phyloP scores from a whole-genome alignment of 2,329 filamentous ascomycete genomes.

The Colletotrichum filicis region DNA sequence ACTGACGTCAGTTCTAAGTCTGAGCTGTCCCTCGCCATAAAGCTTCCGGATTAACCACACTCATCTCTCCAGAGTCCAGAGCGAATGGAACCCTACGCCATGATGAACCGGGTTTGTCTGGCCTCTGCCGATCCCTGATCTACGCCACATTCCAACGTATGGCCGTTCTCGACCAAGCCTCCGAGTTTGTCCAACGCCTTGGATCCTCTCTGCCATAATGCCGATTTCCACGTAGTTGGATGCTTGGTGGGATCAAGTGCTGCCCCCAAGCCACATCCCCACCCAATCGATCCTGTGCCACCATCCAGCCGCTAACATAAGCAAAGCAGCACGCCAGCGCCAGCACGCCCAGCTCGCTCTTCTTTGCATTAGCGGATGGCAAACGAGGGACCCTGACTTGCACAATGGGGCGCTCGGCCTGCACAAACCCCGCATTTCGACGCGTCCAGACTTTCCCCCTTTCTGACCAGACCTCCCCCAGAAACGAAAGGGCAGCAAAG shows the following conservation, averaged over 20 bases:
- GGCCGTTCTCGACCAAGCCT: not conserved
- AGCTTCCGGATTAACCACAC: not conserved
- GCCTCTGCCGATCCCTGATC: not conserved
- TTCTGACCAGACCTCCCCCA: not conserved
- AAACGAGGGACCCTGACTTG: constrained; percentile 25
- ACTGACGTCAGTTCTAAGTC: too few species aligned
- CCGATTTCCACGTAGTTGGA: not conserved
- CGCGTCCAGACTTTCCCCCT: constrained; percentile 23
- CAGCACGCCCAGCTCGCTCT: not conserved
- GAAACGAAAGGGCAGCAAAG: not conserved
- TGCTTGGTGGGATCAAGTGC: constrained; percentile 3
- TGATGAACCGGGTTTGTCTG: not conserved
- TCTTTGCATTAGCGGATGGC: constrained; percentile 4
- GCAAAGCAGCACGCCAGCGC: not conserved
- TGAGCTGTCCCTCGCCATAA: not conserved
- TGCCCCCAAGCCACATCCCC: not conserved
- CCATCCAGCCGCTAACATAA: not conserved
- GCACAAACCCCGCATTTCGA: constrained; percentile 31
- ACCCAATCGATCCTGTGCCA: not conserved
- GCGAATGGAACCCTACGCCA: not conserved
- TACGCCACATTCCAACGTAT: not conserved
- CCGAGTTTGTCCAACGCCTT: too few species aligned
- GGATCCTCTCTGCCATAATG: not conserved
- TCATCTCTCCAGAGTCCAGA: not conserved
- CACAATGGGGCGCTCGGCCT: not conserved